Base-by-base conservation (phyloP, 2,329 filamentous ascomycete genomes). In the Aspergillus oerlinghausenensis region DNA sequence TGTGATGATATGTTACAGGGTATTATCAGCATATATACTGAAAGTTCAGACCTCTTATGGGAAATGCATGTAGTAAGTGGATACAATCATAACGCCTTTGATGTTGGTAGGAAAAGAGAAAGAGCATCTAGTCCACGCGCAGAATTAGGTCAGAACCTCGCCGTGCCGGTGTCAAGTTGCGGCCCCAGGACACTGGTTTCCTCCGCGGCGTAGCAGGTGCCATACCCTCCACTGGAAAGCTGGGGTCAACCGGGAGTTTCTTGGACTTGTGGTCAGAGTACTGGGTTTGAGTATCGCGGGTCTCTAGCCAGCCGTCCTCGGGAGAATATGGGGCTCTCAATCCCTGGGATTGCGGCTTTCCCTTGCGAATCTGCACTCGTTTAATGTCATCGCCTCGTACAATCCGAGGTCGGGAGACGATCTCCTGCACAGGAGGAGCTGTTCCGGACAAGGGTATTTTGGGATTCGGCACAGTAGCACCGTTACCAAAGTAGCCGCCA, bases 311-410 rank as follows among this genome's bases (percentile, higher is more conserved):
- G 51, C 67, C 59, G 56, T 70, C 67, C 10, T 71, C 67, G 1
- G 69, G 70, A 14, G 63, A 64, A 52, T 68, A 72, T 6, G 68
- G 65, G 6, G 56, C 61, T 7, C 60, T 59, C 14, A 64, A 54
- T 21, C 62, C 64, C n/a, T 61, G 62, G 10, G 67, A 62, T 38
- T 64, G 63, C 2, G 63, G 67, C 19, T 65, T 67, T 25, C 68
- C 67, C 32, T 61, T 64, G n/a, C 65, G 65, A 21, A 71, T 67
- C 28, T 72, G 60, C 1, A 73, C 65, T 11, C 67, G 61, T 51
- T 67, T 71, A 32, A 73, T 73, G 51, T 72, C 69, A 28, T 72
- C 66, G 10, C 62, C 55, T 9, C 65, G 62, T 17, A 73, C 64
- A 17, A 69, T 67, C n/a, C 69, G 70, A 11, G 69, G 72, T 17